These are phyloP conservation scores for Pichia sp. DNA, from an alignment of 1,139 yeast genomes.

Conservation along the genomic window DNA sequence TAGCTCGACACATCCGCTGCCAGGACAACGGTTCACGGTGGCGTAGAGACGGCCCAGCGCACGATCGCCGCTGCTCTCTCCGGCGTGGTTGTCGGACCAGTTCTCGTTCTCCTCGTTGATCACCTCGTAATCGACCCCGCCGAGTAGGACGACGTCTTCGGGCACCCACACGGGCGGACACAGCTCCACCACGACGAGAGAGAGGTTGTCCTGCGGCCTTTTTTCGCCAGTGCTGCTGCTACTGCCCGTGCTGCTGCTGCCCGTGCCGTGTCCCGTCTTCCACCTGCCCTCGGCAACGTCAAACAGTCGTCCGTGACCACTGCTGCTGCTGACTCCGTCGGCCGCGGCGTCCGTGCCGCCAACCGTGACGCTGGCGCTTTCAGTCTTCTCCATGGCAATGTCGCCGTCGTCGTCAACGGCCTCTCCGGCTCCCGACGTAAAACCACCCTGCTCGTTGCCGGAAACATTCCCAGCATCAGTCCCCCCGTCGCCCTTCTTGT, in stretches of 20 bases:
- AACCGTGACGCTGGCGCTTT: neutral
- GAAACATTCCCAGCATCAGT: neutral
- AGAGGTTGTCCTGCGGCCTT: slow-evolving; percentile 20
- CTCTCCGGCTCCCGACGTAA: neutral
- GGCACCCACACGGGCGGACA: slow-evolving; percentile 32
- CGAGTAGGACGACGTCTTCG: slow-evolving; percentile 23
- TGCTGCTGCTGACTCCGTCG: neutral
- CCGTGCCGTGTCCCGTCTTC: neutral
- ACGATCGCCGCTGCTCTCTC: neutral
- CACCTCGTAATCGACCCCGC: slow-evolving; percentile 24
- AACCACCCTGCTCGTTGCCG: neutral
- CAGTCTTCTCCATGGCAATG: slow-evolving; percentile 1
- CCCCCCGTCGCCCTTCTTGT: neutral
- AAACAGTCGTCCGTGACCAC: neutral
- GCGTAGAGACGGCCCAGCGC: neutral
- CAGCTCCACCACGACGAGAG: slow-evolving; percentile 26
- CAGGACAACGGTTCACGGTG: neutral
- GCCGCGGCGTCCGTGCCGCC: neutral
- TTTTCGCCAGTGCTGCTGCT: neutral
- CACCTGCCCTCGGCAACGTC: neutral
- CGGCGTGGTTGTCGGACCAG: slow-evolving; percentile 10
- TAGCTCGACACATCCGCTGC: neutral
- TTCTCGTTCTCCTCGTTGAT: slow-evolving; percentile 19
- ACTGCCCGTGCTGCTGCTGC: neutral
- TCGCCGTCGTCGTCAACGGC: neutral